phyloP scores from a whole-genome alignment of 208 protist species.

The Tritrichomonas foetus region DNA sequence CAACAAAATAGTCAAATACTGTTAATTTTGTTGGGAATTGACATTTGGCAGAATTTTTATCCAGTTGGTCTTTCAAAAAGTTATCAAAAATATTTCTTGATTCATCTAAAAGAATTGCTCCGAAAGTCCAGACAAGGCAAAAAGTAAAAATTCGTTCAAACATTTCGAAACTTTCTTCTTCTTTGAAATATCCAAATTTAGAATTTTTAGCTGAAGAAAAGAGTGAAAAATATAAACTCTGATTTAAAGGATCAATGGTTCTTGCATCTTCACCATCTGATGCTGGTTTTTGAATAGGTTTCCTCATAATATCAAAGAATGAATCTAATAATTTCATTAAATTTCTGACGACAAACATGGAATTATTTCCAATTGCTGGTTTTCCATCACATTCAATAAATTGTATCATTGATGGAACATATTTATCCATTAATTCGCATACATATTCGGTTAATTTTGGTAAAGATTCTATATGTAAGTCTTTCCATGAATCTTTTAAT shows the following conservation, averaged over 20 bases:
- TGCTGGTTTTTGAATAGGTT: not conserved
- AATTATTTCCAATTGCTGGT: not conserved
- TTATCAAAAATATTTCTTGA: constrained; percentile 74
- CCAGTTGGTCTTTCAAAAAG: constrained; percentile 63
- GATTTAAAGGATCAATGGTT: not conserved
- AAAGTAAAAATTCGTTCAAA: constrained; percentile 62
- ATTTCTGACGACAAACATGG: not conserved
- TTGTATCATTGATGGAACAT: not conserved
- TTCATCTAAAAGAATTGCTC: constrained; percentile 76
- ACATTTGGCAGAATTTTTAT: constrained; percentile 75
- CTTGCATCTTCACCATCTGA: not conserved
- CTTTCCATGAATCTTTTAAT: constrained; percentile 77
- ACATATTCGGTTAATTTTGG: not conserved
- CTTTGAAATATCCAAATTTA: not conserved
- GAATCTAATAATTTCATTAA: not conserved
- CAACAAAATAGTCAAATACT: constrained; percentile 38
- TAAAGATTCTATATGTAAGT: constrained; percentile 50
- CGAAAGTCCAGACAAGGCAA: constrained; percentile 85
- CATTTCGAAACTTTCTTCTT: constrained; percentile 54
- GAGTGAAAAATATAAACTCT: not conserved
- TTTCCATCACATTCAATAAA: constrained; percentile 22
- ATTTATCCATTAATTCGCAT: not conserved
- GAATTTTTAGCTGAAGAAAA: not conserved
- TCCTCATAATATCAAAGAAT: not conserved
- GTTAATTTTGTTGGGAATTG: not conserved